Evolutionary conservation across 2,329 filamentous ascomycete species (phyloP).

Genomic region (Pestalotiopsis sp.): DNA sequence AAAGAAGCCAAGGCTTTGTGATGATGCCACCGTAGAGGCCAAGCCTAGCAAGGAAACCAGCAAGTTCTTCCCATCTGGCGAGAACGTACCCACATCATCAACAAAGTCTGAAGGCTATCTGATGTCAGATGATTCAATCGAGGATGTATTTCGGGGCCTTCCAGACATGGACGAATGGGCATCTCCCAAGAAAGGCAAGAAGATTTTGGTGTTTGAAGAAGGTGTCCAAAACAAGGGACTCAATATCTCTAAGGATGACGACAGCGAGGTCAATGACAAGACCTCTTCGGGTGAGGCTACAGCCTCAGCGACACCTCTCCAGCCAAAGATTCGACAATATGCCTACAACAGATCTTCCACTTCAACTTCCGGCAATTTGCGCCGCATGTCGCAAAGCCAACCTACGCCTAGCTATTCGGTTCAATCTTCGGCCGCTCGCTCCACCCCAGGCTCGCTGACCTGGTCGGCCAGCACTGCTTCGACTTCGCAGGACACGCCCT

Average conservation of each 20-base stretch:
- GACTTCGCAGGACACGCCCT: constrained; percentile 45
- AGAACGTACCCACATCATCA: constrained; percentile 27
- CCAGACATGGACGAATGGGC: constrained; percentile 57
- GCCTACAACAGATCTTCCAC: constrained; percentile 29
- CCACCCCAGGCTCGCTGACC: constrained; percentile 26
- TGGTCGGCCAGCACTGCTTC: constrained; percentile 44
- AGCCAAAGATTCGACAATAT: constrained; percentile 36
- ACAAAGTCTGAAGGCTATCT: constrained; percentile 45
- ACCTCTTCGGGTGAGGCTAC: constrained; percentile 8
- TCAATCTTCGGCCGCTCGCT: constrained; percentile 19
- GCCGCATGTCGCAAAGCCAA: constrained; percentile 25
- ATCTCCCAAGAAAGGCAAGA: constrained; percentile 36
- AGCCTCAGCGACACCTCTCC: constrained; percentile 29
- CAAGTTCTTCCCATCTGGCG: constrained; percentile 52
- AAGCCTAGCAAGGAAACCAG: constrained; percentile 45
- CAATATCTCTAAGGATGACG: constrained; percentile 23
- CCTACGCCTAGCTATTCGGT: constrained; percentile 38
- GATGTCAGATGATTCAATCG: constrained; percentile 60
- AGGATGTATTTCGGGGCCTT: constrained; percentile 54
- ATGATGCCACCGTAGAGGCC: constrained; percentile 38
- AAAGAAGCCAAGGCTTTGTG: constrained; percentile 61
- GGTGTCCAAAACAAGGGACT: constrained; percentile 27
- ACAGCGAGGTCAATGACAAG: constrained; percentile 4
- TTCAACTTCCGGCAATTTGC: background rate
- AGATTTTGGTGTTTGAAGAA: constrained; percentile 50